Percentiles rank a stretch among this genome's conserved stretches.
Conservation (phyloP, 2,329 filamentous ascomycete genomes). For the Cercospora berteroae region DNA sequence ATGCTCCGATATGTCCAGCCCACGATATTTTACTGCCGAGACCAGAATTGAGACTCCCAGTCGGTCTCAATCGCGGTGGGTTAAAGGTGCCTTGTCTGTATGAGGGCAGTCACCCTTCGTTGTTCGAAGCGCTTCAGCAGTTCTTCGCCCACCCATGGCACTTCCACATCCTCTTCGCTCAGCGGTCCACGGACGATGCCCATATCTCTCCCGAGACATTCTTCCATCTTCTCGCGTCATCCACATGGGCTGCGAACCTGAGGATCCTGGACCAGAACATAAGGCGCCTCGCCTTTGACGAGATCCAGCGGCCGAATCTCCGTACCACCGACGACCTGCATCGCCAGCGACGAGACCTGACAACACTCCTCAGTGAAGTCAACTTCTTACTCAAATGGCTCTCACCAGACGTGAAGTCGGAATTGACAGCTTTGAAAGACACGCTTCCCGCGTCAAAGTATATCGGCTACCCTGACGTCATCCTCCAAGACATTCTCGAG, state of each 20-base stretch:
- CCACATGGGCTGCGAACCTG: neutral
- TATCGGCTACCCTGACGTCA: neutral
- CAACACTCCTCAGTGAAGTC: neutral
- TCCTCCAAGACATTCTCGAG: neutral
- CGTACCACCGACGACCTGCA: neutral
- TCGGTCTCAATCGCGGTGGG: neutral
- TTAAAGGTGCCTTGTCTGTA: neutral
- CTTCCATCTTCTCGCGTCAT: neutral
- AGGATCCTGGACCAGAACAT: neutral
- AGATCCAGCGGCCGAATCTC: neutral
- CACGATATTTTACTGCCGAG: neutral
- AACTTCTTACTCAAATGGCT: neutral
- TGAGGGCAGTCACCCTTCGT: neutral
- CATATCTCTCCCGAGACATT: neutral
- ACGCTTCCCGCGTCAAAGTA: neutral
- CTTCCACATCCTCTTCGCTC: neutral
- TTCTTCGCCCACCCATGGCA: neutral
- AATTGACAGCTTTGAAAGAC: neutral
- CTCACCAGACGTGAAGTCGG: neutral
- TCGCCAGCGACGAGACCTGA: neutral
- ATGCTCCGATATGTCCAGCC: neutral
- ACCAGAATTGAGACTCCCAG: neutral
- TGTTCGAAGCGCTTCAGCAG: neutral
- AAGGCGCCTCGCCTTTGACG: neutral
- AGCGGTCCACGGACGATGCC: fast-evolving